Evolutionary conservation across 1,284 basidiomycete genomes (phyloP).

Genomic region (Melanopsichium pennsylvanicum): DNA sequence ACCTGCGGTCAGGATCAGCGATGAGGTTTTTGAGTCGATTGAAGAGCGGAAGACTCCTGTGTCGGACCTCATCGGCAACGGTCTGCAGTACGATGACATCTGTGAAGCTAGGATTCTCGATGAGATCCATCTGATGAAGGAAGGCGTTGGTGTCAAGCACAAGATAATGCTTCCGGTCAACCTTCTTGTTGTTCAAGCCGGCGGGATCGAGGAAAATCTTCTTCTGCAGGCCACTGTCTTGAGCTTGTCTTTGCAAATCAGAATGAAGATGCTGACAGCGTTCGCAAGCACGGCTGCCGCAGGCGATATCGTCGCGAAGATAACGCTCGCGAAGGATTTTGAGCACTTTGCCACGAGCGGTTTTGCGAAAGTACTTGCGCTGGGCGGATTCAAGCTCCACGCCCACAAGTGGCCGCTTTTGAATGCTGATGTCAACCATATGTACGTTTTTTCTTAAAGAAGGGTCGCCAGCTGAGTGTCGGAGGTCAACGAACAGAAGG

Average conservation of each 20-base stretch:
- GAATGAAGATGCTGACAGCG: conserved; percentile 51
- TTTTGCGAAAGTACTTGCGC: conserved; percentile 72
- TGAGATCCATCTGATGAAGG: conserved; percentile 74
- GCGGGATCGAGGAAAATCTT: conserved; percentile 48
- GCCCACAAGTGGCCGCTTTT: conserved; percentile 57
- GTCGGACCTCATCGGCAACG: conserved; percentile 92
- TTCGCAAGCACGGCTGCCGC: conserved; percentile 79
- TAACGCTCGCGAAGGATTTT: conserved; percentile 97
- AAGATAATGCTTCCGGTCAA: conserved; percentile 73
- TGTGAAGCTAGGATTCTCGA: conserved; percentile 58
- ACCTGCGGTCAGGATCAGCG: conserved; percentile 60
- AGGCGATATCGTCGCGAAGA: conserved; percentile 89
- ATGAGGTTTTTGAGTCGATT: conserved; percentile 69
- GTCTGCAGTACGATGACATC: conserved; percentile 84
- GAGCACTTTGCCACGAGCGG: conserved; percentile 88
- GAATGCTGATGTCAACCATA: conserved; percentile 59
- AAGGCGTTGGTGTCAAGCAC: conserved; percentile 96
- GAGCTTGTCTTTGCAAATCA: conserved; percentile 36
- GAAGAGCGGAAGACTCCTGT: conserved; percentile 89
- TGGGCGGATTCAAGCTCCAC: conserved; percentile 44
- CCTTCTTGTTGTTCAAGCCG: conserved; percentile 44
- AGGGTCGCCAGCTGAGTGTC: neutral
- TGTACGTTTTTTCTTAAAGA: neutral
- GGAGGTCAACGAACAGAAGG: neutral
- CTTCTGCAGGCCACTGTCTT: conserved; percentile 71